Percentiles rank a stretch among this genome's conserved stretches.
phyloP scores from a whole-genome alignment of 345 rosid genomes.

The Sisymbrium altissimum region DNA sequence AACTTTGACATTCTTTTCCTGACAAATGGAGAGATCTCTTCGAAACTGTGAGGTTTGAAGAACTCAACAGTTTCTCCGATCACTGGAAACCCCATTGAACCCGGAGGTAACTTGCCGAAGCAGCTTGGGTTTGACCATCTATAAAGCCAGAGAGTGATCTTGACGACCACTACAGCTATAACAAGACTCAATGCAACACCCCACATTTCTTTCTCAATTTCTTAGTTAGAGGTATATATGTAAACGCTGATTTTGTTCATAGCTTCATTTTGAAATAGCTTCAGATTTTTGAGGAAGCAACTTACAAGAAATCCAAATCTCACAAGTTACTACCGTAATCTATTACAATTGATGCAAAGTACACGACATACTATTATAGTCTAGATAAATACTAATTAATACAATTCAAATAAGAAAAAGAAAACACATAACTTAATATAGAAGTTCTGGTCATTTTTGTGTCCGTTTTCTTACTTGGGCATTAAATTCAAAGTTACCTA shows the following conservation, averaged over 20 bases:
- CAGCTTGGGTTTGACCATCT: constrained; percentile 28
- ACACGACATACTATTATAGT: background rate
- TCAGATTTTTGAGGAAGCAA: background rate
- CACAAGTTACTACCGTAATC: background rate
- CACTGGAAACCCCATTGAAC: constrained; percentile 35
- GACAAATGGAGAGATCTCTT: constrained; percentile 33
- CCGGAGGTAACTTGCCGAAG: constrained; percentile 35
- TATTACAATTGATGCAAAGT: background rate
- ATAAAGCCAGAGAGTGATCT: constrained; percentile 29
- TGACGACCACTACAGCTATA: constrained; percentile 2
- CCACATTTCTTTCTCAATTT: background rate
- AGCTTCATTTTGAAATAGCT: background rate
- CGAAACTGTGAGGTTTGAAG: constrained; percentile 13
- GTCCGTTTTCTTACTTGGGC: background rate
- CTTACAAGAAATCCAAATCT: background rate
- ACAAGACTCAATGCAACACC: constrained; percentile 1
- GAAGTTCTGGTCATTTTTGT: background rate
- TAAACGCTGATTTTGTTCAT: background rate
- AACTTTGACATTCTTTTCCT: constrained; percentile 27
- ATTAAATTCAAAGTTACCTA: background rate
- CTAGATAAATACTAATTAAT: background rate
- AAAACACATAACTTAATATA: background rate
- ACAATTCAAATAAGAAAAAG: background rate
- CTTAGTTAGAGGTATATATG: background rate
- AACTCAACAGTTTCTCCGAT: constrained; percentile 35